Evolutionary conservation across 1,139 yeast genomes (phyloP).

Genomic region (Geotrichum phurueaensis): DNA sequence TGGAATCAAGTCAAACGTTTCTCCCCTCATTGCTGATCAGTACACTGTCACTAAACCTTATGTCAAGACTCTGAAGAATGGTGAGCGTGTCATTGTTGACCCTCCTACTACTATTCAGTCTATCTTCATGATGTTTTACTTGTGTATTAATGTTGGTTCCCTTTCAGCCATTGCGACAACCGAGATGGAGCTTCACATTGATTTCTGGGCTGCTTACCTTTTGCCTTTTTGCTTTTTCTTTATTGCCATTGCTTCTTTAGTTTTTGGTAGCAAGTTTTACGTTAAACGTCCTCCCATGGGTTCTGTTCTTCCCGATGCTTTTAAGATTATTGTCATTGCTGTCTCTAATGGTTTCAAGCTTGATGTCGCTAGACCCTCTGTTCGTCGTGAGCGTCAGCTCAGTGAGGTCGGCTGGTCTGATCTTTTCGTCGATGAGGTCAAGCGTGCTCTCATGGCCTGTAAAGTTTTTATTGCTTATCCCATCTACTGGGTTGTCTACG

Average conservation of each 20-base stretch:
- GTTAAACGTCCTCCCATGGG: conserved; percentile 60
- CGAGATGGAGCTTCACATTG: conserved; percentile 60
- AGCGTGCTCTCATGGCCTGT: conserved; percentile 54
- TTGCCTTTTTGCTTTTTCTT: conserved; percentile 61
- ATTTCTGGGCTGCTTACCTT: conserved; percentile 73
- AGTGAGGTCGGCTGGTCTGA: conserved; percentile 51
- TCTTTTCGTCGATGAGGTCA: conserved; percentile 57
- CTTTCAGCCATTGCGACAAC: conserved; percentile 74
- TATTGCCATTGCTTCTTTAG: conserved; percentile 51
- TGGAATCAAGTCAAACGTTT: conserved; percentile 71
- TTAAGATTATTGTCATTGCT: conserved; percentile 46
- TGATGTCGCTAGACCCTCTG: conserved; percentile 52
- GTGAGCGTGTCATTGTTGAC: conserved; percentile 65
- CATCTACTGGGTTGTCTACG: conserved; percentile 61
- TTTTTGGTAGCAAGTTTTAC: conserved; percentile 53
- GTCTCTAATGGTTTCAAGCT: conserved; percentile 46
- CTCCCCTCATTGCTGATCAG: conserved; percentile 79
- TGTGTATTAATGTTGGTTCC: conserved; percentile 77
- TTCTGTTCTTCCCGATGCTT: conserved; percentile 53
- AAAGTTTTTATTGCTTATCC: conserved; percentile 59
- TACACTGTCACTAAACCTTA: conserved; percentile 51
- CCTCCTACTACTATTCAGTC: conserved; percentile 67
- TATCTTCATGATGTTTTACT: conserved; percentile 69
- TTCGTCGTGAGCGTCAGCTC: conserved; percentile 37
- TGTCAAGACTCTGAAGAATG: conserved; percentile 53